Conservation (phyloP, 2,329 filamentous ascomycete species). For the Fusarium siculi region DNA sequence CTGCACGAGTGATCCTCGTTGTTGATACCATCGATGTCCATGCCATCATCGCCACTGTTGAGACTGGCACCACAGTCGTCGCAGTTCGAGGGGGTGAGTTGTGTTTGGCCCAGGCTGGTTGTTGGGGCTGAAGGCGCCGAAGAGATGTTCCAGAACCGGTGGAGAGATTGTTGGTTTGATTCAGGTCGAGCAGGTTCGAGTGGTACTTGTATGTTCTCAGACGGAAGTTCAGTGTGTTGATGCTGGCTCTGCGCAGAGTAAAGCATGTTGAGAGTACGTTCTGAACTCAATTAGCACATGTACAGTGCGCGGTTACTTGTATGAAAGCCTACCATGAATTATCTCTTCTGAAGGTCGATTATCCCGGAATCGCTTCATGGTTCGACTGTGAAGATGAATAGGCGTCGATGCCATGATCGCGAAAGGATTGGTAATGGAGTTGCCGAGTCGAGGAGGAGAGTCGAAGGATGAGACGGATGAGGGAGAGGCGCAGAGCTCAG, state of each 20-base stretch:
- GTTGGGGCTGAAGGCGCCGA: conserved; percentile 48
- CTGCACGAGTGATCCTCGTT: conserved; percentile 54
- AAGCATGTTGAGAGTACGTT: conserved; percentile 67
- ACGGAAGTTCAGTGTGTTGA: conserved; percentile 4
- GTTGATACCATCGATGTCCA: conserved; percentile 53
- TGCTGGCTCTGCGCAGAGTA: conserved; percentile 63
- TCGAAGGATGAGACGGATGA: conserved; percentile 57
- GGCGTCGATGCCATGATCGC: conserved; percentile 50
- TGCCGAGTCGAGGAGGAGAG: conserved; percentile 47
- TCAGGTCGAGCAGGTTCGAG: conserved; percentile 10
- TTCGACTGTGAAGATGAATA: conserved; percentile 64
- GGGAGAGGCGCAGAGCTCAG: conserved; percentile 63
- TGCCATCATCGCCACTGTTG: conserved; percentile 40
- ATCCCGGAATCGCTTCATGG: conserved; percentile 70
- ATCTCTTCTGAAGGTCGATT: conserved; percentile 65
- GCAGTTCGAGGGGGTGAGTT: conserved; percentile 53
- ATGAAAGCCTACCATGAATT: conserved; percentile 62
- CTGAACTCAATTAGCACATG: conserved; percentile 48
- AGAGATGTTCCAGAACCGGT: conserved; percentile 70
- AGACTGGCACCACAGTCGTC: conserved; percentile 63
- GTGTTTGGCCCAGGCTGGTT: conserved; percentile 26
- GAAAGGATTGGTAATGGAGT: conserved; percentile 47
- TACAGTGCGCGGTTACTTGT: neutral
- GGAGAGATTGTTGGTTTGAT: conserved; percentile 61
- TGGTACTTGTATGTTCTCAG: conserved; percentile 20